Conservation (phyloP, 768 basidiomycete species). For the Leccinum arenicola region DNA sequence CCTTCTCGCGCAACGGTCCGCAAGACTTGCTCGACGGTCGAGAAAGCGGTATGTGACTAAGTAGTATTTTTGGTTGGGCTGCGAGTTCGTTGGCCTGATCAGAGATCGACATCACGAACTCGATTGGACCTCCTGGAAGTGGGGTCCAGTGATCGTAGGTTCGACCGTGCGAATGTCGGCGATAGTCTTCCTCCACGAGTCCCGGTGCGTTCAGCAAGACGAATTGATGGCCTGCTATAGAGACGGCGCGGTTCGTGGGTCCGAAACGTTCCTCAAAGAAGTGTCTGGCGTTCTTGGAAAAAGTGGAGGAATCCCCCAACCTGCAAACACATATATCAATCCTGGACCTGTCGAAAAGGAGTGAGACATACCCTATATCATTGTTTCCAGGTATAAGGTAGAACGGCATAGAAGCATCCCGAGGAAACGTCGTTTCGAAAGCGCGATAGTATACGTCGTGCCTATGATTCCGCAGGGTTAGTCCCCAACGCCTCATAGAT, state of each 20-base stretch:
- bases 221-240: constrained; percentile 68
- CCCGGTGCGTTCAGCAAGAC: constrained; percentile 73
- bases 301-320: constrained; percentile 50
- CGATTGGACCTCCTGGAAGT: constrained; percentile 50
- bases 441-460: constrained; percentile 56
- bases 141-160: constrained; percentile 58
- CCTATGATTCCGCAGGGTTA: constrained; percentile 36
- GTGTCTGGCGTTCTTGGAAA: constrained; percentile 52
- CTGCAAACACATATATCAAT: constrained; percentile 31
- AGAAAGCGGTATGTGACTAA: constrained; percentile 85
- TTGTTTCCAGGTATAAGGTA: constrained; percentile 80
- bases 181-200: constrained; percentile 82
- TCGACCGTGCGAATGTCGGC: constrained; percentile 47
- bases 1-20: constrained; percentile 72
- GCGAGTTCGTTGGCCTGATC: constrained; percentile 30
- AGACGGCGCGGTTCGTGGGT: constrained; percentile 57
- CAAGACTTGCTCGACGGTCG: constrained; percentile 73
- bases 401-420: constrained; percentile 37
- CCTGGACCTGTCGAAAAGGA: background rate
- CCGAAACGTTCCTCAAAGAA: constrained; percentile 67
- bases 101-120: constrained; percentile 50
- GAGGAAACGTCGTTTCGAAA: constrained; percentile 61
- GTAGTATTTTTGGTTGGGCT: constrained; percentile 47
- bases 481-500: background rate
- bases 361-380: constrained; percentile 58